Conservation (phyloP, 2,329 filamentous ascomycete species). For the Fusarium keratoplasticum region DNA sequence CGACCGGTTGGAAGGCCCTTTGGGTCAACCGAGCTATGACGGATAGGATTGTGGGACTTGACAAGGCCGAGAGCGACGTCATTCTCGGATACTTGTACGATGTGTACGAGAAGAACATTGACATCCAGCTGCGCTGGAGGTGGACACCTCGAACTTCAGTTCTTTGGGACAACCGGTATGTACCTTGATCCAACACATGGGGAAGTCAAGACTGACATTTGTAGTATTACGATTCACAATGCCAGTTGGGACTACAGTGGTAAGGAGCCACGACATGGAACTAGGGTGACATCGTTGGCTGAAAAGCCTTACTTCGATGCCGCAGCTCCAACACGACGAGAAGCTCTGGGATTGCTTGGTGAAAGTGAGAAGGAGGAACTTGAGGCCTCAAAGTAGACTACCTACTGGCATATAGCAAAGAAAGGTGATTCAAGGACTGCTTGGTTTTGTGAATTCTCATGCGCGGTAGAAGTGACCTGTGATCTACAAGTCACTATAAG, state of each 20-base stretch:
- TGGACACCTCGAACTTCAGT: slow-evolving; percentile 77
- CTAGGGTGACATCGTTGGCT: slow-evolving; percentile 75
- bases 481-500: background rate
- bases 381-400: background rate
- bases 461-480: background rate
- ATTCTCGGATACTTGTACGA: slow-evolving; percentile 75
- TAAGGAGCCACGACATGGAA: slow-evolving; percentile 75
- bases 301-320: slow-evolving; percentile 78
- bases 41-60: slow-evolving; percentile 74
- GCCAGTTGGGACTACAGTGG: slow-evolving; percentile 80
- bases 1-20: slow-evolving; percentile 79
- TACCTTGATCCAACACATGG: background rate
- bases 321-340: slow-evolving; percentile 72
- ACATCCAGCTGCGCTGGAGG: slow-evolving; percentile 78
- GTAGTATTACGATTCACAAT: slow-evolving; percentile 77
- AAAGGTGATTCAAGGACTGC: background rate
- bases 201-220: background rate
- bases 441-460: background rate
- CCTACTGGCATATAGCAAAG: background rate
- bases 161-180: slow-evolving; percentile 76
- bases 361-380: slow-evolving; percentile 60
- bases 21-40: slow-evolving; percentile 80
- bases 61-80: slow-evolving; percentile 75
- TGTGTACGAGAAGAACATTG: slow-evolving; percentile 76
- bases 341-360: slow-evolving; percentile 73